phyloP scores from a whole-genome alignment of 148 eudicot genomes.

The Amaranthus palmeri region DNA sequence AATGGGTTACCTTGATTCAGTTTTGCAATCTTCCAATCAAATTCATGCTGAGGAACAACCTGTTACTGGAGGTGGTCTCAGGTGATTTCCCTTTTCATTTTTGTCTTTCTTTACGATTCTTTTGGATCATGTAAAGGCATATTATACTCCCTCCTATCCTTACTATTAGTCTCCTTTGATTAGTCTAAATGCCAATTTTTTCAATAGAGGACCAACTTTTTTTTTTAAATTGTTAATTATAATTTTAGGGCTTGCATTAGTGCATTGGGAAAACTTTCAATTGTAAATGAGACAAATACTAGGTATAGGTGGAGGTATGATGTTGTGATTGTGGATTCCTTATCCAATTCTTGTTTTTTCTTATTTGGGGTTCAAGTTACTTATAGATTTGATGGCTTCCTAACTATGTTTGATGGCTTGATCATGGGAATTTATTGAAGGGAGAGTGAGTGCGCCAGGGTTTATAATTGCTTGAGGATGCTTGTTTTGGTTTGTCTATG shows the following conservation, averaged over 20 bases:
- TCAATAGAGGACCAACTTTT: too few species aligned
- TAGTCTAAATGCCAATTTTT: not conserved
- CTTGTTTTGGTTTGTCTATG: not conserved
- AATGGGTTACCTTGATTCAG: constrained; percentile 90
- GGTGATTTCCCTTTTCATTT: constrained; percentile 31
- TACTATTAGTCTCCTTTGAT: not conserved
- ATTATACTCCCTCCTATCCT: not conserved
- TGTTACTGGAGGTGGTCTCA: constrained; percentile 83
- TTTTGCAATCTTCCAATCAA: constrained; percentile 64
- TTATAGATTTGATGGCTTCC: not conserved
- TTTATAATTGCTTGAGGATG: too few species aligned
- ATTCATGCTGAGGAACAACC: constrained; percentile 61
- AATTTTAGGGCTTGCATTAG: too few species aligned
- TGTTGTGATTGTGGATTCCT: too few species aligned
- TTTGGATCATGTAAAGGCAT: constrained; percentile 3
- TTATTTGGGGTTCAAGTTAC: too few species aligned
- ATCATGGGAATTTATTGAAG: not conserved
- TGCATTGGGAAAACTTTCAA: too few species aligned
- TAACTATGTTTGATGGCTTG: not conserved
- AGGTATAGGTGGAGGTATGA: too few species aligned
- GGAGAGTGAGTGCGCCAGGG: too few species aligned
- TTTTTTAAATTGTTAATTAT: too few species aligned
- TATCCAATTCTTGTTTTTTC: too few species aligned
- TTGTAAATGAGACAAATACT: too few species aligned
- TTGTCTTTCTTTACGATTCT: not conserved